Base-by-base conservation (phyloP, 2,329 filamentous ascomycete species). In the Apiospora koreana region DNA sequence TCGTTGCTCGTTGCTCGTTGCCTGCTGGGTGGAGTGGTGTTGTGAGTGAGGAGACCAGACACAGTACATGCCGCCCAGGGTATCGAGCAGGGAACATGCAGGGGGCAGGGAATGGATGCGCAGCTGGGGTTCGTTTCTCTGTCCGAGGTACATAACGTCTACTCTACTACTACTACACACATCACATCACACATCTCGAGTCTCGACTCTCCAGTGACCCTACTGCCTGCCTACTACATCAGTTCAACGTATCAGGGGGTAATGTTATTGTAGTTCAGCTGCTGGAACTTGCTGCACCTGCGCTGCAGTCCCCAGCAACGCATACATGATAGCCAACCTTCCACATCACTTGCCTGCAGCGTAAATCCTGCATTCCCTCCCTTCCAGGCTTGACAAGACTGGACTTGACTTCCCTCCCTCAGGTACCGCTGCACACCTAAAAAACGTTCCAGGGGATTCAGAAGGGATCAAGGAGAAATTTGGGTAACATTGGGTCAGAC, bases 401-500 rank as follows among this genome's bases (percentile, higher is more conserved):
- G n/a, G 9, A 41, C 38, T 41, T 35, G 50, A 58, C 41, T 31
- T 23, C 54, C 54, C 54, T 62, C 31, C 28, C 31, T 62, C 54
- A 38, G 54, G 31, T 62, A 31, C 54, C 25, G 35, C 64, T 66
- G 38, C 64, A 66, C 38, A 66, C 38, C 54, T 62, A 62, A 62
- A 38, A 62, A n/a, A 28, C 54, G 31, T 62, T 23, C 54, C 54
- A 62, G 54, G 54, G 31, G 54, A 62, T 62, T 62, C 54, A 62
- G 9, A 62, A 62, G 54, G 54, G 54, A 62, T 38, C 54, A 38
- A 38, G 54, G 54, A 54, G 43, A 68, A 67, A 71, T 69, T 71
- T 69, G 70, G 68, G 70, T 68, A 68, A 65, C 70, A 71, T 71
- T 69, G 70, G 69, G 18, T 43, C 67, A 38, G 42, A 28, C 50